These are phyloP conservation scores for Drechslerella coelobrocha DNA, from an alignment of 2,329 filamentous ascomycete genomes.

Conservation along the genomic window DNA sequence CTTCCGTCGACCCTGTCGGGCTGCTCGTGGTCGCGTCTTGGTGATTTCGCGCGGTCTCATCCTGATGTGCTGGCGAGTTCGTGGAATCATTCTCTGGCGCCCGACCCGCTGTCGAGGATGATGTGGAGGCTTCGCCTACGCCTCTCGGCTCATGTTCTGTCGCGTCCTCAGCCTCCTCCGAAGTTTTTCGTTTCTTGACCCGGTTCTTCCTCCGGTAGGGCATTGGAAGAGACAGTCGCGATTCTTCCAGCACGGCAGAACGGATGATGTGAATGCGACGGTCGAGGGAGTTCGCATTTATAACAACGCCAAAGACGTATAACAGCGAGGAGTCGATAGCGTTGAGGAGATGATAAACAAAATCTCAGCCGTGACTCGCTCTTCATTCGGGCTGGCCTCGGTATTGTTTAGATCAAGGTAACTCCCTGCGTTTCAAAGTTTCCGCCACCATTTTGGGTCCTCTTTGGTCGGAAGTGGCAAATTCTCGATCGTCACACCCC, in stretches of 20 bases:
- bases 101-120: conserved; percentile 8
- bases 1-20: conserved; percentile 32
- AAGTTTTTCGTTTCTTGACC: conserved; percentile 39
- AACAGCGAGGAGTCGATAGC: conserved; percentile 19
- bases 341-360: conserved; percentile 44
- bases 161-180: conserved; percentile 37
- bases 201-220: conserved; percentile 42
- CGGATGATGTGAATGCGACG: conserved; percentile 17
- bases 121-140: conserved; percentile 17
- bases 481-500: conserved; percentile 34
- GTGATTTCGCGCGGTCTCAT: conserved; percentile 10
- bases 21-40: conserved; percentile 41
- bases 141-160: conserved; percentile 12
- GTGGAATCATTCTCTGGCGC: conserved; percentile 19
- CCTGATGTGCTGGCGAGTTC: conserved; percentile 11
- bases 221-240: conserved; percentile 40
- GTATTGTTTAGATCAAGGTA: conserved; percentile 38
- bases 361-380: conserved; percentile 9
- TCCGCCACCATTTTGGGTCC: conserved; percentile 38
- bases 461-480: conserved; percentile 39
- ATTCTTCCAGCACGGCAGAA: conserved; percentile 41
- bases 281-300: conserved; percentile 16
- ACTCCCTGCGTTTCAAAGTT: conserved; percentile 47
- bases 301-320: conserved; percentile 17
- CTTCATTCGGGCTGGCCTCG: conserved; percentile 29